Evolutionary conservation across 2,329 filamentous ascomycete species (phyloP).

Genomic region (Elsinoe arachidis): DNA sequence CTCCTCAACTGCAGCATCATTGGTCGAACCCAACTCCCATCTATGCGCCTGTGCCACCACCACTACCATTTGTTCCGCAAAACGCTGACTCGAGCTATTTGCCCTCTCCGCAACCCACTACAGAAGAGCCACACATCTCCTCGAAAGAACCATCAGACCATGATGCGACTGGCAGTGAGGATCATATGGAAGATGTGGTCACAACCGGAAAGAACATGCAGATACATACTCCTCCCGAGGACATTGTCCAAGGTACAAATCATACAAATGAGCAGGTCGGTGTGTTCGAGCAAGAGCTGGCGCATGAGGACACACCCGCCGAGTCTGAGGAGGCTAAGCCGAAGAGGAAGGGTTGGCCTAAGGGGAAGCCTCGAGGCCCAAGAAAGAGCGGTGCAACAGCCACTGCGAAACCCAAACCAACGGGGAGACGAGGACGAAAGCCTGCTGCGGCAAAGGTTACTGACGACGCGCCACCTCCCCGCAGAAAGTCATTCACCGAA

Average conservation of each 20-base stretch:
- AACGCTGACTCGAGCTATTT: background rate
- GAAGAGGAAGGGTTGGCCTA: constrained; percentile 33
- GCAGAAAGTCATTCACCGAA: constrained; percentile 6
- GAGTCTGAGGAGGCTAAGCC: constrained; percentile 24
- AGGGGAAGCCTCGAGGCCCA: constrained; percentile 37
- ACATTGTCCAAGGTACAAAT: background rate
- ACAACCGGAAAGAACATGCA: background rate
- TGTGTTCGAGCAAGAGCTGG: background rate
- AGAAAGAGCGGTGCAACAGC: constrained; percentile 11
- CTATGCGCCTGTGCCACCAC: background rate
- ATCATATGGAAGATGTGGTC: background rate
- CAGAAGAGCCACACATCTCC: constrained; percentile 4
- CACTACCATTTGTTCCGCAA: background rate
- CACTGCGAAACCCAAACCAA: constrained; percentile 43
- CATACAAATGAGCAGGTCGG: background rate
- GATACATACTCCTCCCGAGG: constrained; percentile 18
- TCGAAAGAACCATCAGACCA: background rate
- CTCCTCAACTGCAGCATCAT: constrained; percentile 15
- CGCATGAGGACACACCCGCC: background rate
- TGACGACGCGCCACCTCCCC: background rate
- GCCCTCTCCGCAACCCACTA: constrained; percentile 3
- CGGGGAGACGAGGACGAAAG: constrained; percentile 3
- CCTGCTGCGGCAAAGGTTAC: constrained; percentile 2
- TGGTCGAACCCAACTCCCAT: background rate
- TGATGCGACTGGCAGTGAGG: background rate